phyloP scores from a whole-genome alignment of 1,284 basidiomycete genomes.

The Malassezia obtusa region DNA sequence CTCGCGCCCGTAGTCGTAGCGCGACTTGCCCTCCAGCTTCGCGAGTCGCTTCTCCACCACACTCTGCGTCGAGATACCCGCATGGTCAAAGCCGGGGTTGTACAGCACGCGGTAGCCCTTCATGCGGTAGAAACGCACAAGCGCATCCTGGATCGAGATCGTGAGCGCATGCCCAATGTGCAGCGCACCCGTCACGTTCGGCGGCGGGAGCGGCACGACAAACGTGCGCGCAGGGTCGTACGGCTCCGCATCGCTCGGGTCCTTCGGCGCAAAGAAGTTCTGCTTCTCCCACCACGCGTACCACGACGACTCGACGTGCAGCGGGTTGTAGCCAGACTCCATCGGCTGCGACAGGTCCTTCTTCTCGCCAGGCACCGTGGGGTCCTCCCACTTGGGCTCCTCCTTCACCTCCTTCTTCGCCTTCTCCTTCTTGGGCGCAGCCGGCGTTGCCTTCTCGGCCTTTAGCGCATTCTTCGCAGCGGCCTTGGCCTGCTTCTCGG shows the following conservation, averaged over 20 bases:
- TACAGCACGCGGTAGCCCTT: slow-evolving; percentile 81
- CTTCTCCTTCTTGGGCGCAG: slow-evolving; percentile 41
- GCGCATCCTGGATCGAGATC: slow-evolving; percentile 77
- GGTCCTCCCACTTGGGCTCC: slow-evolving; percentile 43
- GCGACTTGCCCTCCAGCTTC: slow-evolving; percentile 70
- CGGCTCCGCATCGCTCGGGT: slow-evolving; percentile 41
- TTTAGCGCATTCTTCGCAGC: slow-evolving; percentile 41
- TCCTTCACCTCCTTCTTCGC: slow-evolving; percentile 40
- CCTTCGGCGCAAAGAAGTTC: slow-evolving; percentile 73
- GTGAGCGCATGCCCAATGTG: slow-evolving; percentile 96
- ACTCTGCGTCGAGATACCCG: slow-evolving; percentile 95
- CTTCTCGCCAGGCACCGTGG: slow-evolving; percentile 38
- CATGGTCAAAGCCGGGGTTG: slow-evolving; percentile 93
- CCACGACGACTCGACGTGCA: slow-evolving; percentile 89
- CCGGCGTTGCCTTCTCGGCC: slow-evolving; percentile 22
- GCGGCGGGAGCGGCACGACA: slow-evolving; percentile 83
- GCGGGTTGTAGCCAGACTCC: slow-evolving; percentile 83
- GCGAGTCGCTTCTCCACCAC: slow-evolving; percentile 89
- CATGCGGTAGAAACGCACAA: slow-evolving; percentile 56
- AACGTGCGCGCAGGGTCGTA: slow-evolving; percentile 54
- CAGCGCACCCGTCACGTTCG: slow-evolving; percentile 94
- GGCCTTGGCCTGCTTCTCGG: slow-evolving; percentile 38
- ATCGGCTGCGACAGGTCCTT: slow-evolving; percentile 70
- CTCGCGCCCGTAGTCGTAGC: slow-evolving; percentile 89
- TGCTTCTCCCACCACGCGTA: slow-evolving; percentile 94